Conservation (phyloP, 129 eudicot genomes). For the Silybum marianum region DNA sequence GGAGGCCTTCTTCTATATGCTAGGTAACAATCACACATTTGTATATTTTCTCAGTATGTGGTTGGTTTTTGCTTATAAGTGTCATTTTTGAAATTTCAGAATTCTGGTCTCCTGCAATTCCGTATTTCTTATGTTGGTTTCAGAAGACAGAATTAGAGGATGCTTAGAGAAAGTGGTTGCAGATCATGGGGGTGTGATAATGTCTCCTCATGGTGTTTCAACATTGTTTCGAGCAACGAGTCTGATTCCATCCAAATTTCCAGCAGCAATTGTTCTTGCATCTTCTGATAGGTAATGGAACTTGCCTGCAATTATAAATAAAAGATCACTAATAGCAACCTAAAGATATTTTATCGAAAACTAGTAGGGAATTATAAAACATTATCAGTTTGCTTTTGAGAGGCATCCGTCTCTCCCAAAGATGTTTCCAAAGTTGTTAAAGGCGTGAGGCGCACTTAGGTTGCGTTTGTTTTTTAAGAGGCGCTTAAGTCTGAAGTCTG, state of each 20-base stretch:
- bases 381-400: too few relatives aligned
- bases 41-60: neutral
- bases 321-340: too few relatives aligned
- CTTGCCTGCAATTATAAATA: too few relatives aligned
- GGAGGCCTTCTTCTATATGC: conserved; percentile 43
- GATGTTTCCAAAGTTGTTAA: too few relatives aligned
- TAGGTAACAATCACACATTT: conserved; percentile 20
- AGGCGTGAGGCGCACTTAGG: too few relatives aligned
- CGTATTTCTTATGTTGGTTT: conserved; percentile 32
- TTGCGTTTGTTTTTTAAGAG: too few relatives aligned
- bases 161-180: conserved; percentile 22
- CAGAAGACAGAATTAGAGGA: conserved; percentile 22
- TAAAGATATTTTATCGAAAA: too few relatives aligned
- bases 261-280: conserved; percentile 32
- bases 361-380: too few relatives aligned
- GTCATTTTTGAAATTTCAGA: conserved; percentile 28
- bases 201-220: conserved; percentile 34
- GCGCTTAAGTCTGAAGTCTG: too few relatives aligned
- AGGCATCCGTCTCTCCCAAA: too few relatives aligned
- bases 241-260: conserved; percentile 15
- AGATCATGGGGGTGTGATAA: conserved; percentile 28
- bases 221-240: conserved; percentile 26
- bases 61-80: neutral
- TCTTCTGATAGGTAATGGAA: conserved; percentile 38
- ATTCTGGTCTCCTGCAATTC: conserved; percentile 25